A percentile compares a stretch with the other conserved stretches of the same genome.
phyloP scores from a whole-genome alignment of 1,139 yeast genomes.

The Pichia sp. region DNA sequence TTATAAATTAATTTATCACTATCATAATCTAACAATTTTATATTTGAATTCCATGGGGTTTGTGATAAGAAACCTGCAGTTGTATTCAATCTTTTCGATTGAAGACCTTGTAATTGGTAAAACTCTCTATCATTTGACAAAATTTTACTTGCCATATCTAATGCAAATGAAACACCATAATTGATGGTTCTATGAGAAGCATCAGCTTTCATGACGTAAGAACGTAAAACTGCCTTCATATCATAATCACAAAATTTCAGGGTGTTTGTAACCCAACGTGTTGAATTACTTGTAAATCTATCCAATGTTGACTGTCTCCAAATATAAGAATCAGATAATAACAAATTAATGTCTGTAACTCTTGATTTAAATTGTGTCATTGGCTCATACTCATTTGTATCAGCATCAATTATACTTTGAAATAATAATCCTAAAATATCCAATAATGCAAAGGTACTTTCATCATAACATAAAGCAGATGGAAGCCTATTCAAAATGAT shows the following conservation, averaged over 20 bases:
- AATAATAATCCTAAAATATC: slow-evolving; percentile 75
- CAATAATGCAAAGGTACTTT: slow-evolving; percentile 67
- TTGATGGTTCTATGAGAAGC: slow-evolving; percentile 36
- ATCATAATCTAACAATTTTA: slow-evolving; percentile 9
- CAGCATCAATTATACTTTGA: slow-evolving; percentile 82
- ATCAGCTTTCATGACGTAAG: slow-evolving; percentile 54
- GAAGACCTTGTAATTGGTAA: slow-evolving; percentile 24
- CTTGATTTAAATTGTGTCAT: slow-evolving; percentile 60
- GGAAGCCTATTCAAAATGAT: slow-evolving; percentile 65
- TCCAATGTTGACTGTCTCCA: slow-evolving; percentile 71
- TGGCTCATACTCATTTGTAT: slow-evolving; percentile 80
- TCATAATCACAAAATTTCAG: slow-evolving; percentile 61
- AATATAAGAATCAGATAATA: slow-evolving; percentile 69
- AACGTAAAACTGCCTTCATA: slow-evolving; percentile 68
- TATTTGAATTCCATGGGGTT: slow-evolving; percentile 55
- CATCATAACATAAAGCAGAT: slow-evolving; percentile 68
- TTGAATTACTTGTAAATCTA: slow-evolving; percentile 53
- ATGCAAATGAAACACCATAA: slow-evolving; percentile 82
- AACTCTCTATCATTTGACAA: slow-evolving; percentile 59
- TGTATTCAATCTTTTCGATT: slow-evolving; percentile 41
- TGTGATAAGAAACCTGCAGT: slow-evolving; percentile 73
- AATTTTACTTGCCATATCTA: slow-evolving; percentile 77
- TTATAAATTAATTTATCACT: slow-evolving; percentile 6
- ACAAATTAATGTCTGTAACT: slow-evolving; percentile 51
- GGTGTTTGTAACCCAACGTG: slow-evolving; percentile 55